Evolutionary conservation across 2,329 filamentous ascomycete species (phyloP).

Genomic region (Cercospora beticola): DNA sequence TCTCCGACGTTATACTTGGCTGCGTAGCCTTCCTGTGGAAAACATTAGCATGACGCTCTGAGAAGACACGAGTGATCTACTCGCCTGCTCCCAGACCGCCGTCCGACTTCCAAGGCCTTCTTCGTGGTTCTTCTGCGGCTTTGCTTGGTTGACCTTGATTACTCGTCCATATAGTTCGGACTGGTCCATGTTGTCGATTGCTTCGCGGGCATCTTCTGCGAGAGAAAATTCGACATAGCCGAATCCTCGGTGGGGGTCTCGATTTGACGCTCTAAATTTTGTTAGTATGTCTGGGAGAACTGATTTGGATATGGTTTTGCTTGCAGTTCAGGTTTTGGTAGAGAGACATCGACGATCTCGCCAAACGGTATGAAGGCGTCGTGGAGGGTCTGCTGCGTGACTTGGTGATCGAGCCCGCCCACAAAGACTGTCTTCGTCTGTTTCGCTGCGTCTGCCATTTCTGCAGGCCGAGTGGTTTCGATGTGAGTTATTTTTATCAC

Average conservation of each 20-base stretch:
- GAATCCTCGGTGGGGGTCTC: constrained; percentile 83
- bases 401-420: constrained; percentile 77
- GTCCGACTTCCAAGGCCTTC: constrained; percentile 90
- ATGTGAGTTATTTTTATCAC: not conserved
- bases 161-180: constrained; percentile 90
- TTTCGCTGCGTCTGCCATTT: constrained; percentile 78
- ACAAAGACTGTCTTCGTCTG: constrained; percentile 82
- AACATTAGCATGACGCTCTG: not conserved
- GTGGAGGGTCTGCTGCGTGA: constrained; percentile 72
- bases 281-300: not conserved
- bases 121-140: constrained; percentile 82
- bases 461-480: not conserved
- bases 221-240: constrained; percentile 95
- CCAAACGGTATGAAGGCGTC: constrained; percentile 97
- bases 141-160: constrained; percentile 88
- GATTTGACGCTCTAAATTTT: constrained; percentile 57
- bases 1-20: constrained; percentile 83
- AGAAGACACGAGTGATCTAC: constrained; percentile 30
- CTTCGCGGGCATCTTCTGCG: constrained; percentile 81
- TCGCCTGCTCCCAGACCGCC: constrained; percentile 94
- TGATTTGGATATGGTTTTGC: not conserved
- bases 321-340: constrained; percentile 80
- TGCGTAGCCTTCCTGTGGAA: constrained; percentile 80
- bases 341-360: constrained; percentile 85
- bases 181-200: constrained; percentile 99